Conservation (phyloP, 495 filamentous ascomycete genomes). For the Aspergillus heteromorphus region DNA sequence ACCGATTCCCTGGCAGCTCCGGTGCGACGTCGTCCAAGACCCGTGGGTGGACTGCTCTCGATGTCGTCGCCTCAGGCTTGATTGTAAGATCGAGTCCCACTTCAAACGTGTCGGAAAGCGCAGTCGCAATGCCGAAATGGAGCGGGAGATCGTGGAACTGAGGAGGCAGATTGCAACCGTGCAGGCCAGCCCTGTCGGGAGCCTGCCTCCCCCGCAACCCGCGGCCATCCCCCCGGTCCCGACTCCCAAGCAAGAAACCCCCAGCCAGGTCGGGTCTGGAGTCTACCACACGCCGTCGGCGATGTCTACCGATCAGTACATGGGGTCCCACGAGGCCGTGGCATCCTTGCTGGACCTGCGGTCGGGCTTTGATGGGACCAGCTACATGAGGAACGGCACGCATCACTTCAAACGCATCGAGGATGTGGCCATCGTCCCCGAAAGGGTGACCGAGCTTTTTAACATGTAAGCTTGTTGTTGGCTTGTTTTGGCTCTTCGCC, state of each 20-base stretch:
- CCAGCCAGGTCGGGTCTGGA: conserved; percentile 43
- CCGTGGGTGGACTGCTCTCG: conserved; percentile 76
- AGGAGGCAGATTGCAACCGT: conserved; percentile 61
- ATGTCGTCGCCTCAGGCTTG: conserved; percentile 78
- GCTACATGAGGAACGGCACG: conserved; percentile 41
- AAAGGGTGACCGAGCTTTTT: conserved; percentile 71
- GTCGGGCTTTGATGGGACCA: conserved; percentile 48
- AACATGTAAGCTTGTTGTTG: conserved; percentile 44
- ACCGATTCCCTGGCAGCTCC: conserved; percentile 53
- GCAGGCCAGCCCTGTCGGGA: conserved; percentile 36
- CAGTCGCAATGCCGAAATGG: conserved; percentile 88
- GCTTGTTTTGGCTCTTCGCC: neutral
- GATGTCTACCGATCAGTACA: conserved; percentile 52
- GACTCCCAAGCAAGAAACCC: conserved; percentile 47
- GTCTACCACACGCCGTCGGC: conserved; percentile 42
- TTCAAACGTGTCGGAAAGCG: conserved; percentile 93
- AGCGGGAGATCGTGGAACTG: conserved; percentile 56
- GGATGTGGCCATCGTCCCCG: conserved; percentile 66
- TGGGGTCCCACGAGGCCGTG: conserved; percentile 81
- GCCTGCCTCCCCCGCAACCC: conserved; percentile 39
- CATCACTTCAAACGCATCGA: conserved; percentile 54
- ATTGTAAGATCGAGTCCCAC: conserved; percentile 88
- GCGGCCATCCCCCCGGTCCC: conserved; percentile 45
- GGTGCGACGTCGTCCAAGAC: conserved; percentile 86
- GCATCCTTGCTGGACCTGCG: conserved; percentile 73